A percentile compares a stretch with the other conserved stretches of the same genome.
phyloP scores from a whole-genome alignment of 2,329 filamentous ascomycete genomes.

The Diaporthe sp. region DNA sequence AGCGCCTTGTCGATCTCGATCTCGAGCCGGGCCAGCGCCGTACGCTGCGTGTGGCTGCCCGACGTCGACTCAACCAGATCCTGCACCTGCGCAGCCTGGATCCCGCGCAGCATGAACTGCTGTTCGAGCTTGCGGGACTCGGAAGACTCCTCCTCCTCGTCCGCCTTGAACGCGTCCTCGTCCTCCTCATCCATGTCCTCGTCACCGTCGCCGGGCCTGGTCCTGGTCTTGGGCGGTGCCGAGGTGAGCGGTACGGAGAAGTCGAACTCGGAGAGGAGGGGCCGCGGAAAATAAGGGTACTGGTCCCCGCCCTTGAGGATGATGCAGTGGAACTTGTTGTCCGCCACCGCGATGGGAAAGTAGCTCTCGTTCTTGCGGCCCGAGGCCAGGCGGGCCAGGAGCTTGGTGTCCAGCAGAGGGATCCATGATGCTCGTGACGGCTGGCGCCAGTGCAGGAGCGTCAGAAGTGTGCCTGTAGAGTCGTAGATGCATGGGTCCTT shows the following conservation, averaged over 20 bases:
- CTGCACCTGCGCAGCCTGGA: slow-evolving; percentile 80
- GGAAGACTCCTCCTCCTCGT: slow-evolving; percentile 50
- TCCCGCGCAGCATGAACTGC: slow-evolving; percentile 79
- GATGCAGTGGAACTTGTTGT: slow-evolving; percentile 96
- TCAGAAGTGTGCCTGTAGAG: slow-evolving; percentile 87
- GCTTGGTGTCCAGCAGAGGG: slow-evolving; percentile 90
- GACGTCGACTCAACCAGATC: slow-evolving; percentile 81
- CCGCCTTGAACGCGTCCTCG: slow-evolving; percentile 50
- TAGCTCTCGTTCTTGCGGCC: slow-evolving; percentile 92
- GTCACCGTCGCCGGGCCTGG: slow-evolving; percentile 48
- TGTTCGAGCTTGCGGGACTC: slow-evolving; percentile 82
- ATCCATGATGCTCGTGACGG: slow-evolving; percentile 91
- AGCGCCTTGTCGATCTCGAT: slow-evolving; percentile 91
- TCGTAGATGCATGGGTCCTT: slow-evolving; percentile 97
- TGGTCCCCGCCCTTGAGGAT: slow-evolving; percentile 96
- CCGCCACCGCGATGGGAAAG: slow-evolving; percentile 94
- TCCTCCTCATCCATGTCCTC: slow-evolving; percentile 55
- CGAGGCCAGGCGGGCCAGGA: slow-evolving; percentile 83
- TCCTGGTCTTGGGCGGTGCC: slow-evolving; percentile 50
- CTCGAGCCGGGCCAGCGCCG: slow-evolving; percentile 78
- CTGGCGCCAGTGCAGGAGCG: slow-evolving; percentile 90
- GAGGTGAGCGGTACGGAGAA: slow-evolving; percentile 86
- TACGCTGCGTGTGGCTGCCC: slow-evolving; percentile 74
- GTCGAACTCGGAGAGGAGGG: slow-evolving; percentile 92
- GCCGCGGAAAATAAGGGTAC: slow-evolving; percentile 93